phyloP scores from a whole-genome alignment of 2,329 filamentous ascomycete genomes.

The Fusarium sp. region DNA sequence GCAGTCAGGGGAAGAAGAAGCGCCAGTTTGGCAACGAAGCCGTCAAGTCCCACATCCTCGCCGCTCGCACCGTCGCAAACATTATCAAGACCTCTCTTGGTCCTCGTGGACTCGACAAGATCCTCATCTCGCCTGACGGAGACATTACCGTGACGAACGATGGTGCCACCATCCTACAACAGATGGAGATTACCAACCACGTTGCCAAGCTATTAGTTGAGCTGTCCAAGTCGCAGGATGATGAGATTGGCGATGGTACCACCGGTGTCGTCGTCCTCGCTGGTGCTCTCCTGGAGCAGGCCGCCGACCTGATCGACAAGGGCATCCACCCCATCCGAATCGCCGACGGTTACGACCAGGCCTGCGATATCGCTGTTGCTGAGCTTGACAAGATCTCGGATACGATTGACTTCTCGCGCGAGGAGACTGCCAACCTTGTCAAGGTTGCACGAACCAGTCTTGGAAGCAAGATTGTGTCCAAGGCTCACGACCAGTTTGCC shows the following conservation, averaged over 20 bases:
- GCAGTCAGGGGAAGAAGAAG: conserved; percentile 96
- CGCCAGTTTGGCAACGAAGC: conserved; percentile 96
- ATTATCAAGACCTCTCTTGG: conserved; percentile 98
- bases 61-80: conserved; percentile 94
- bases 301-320: conserved; percentile 98
- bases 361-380: conserved; percentile 94
- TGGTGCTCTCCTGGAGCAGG: conserved; percentile 94
- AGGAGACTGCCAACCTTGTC: conserved; percentile 85
- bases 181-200: conserved; percentile 99
- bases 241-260: conserved; percentile 98
- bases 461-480: conserved; percentile 99
- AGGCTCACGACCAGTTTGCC: conserved; percentile 97
- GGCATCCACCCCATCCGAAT: conserved; percentile 99
- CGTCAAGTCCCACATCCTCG: conserved; percentile 97
- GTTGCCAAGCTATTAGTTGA: conserved; percentile 97
- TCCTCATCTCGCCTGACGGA: conserved; percentile 97
- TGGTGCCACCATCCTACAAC: conserved; percentile 94
- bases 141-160: conserved; percentile 99
- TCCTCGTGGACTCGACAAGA: conserved; percentile 97
- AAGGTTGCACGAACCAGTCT: conserved; percentile 96
- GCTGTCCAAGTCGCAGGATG: conserved; percentile 97
- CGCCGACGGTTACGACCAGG: conserved; percentile 97
- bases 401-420: conserved; percentile 84
- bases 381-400: conserved; percentile 96
- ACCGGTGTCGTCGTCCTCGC: conserved; percentile 97